These are phyloP conservation scores for Simplicillium aogashimaense DNA, from an alignment of 2,329 filamentous ascomycete genomes.

Conservation along the genomic window DNA sequence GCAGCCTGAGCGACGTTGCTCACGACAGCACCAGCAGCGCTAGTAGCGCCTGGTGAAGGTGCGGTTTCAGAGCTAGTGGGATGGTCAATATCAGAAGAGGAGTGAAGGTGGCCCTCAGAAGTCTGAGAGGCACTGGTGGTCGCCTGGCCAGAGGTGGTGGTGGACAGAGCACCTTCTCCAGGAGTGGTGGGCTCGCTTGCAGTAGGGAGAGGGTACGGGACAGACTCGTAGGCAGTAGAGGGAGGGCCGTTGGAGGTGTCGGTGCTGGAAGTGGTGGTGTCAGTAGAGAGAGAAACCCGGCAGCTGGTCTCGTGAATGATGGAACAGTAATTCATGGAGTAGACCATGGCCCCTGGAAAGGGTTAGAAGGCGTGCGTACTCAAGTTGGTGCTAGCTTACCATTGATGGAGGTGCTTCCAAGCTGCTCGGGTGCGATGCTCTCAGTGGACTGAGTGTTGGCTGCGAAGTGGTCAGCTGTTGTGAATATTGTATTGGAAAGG, in stretches of 20 bases:
- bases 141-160: constrained; percentile 4
- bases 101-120: not conserved
- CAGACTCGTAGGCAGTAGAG: not conserved
- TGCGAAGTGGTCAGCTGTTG: constrained; percentile 5
- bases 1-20: not conserved
- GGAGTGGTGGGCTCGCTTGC: too few species aligned
- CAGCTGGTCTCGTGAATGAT: constrained; percentile 23
- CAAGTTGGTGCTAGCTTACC: constrained; percentile 13
- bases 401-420: constrained; percentile 19
- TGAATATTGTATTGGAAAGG: not conserved
- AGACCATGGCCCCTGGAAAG: constrained; percentile 18
- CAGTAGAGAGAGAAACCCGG: constrained; percentile 17
- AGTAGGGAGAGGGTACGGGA: not conserved
- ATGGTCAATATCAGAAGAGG: too few species aligned
- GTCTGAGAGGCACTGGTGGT: not conserved
- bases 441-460: constrained; percentile 18
- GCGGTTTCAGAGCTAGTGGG: not conserved
- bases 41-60: not conserved
- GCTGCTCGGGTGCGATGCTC: constrained; percentile 17
- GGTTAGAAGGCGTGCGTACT: not conserved
- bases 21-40: not conserved
- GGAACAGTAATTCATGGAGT: constrained; percentile 25
- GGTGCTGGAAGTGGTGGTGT: constrained; percentile 4
- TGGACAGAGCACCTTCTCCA: constrained; percentile 2
- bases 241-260: not conserved